phyloP scores from a whole-genome alignment of 768 basidiomycete genomes.

The Suillus americanus region DNA sequence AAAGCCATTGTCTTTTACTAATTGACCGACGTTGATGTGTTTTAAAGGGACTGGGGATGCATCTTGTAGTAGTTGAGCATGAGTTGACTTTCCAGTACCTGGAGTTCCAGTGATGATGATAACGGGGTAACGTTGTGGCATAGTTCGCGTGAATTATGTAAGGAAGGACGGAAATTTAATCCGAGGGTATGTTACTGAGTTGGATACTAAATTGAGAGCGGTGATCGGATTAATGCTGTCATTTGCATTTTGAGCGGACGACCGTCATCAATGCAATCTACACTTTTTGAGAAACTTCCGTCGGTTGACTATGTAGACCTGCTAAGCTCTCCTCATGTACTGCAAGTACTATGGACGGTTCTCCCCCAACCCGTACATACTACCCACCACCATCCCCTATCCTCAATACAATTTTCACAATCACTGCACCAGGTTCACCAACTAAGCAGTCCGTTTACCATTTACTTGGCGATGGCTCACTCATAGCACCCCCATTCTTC shows the following conservation, averaged over 20 bases:
- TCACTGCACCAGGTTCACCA: constrained; percentile 39
- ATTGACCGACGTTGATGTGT: constrained; percentile 89
- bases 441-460: constrained; percentile 34
- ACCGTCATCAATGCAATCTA: constrained; percentile 5
- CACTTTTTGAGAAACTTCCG: constrained; percentile 8
- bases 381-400: too few relatives aligned
- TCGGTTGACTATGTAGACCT: too few relatives aligned
- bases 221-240: not conserved
- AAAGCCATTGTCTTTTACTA: constrained; percentile 79
- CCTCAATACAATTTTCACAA: constrained; percentile 48
- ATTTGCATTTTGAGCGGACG: not conserved
- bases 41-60: constrained; percentile 67
- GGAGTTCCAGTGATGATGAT: constrained; percentile 91
- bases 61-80: constrained; percentile 78
- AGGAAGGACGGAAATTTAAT: too few relatives aligned
- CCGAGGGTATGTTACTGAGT: too few relatives aligned
- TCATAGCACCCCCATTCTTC: constrained; percentile 47
- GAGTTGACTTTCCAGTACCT: constrained; percentile 95
- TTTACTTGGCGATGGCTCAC: constrained; percentile 56
- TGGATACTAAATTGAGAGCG: not conserved
- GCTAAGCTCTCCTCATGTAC: not conserved
- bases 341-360: not conserved
- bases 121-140: constrained; percentile 20
- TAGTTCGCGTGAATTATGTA: not conserved
- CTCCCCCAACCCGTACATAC: not conserved